Conservation (phyloP, 2,329 filamentous ascomycete species). For the Dactylella cylindrospora region DNA sequence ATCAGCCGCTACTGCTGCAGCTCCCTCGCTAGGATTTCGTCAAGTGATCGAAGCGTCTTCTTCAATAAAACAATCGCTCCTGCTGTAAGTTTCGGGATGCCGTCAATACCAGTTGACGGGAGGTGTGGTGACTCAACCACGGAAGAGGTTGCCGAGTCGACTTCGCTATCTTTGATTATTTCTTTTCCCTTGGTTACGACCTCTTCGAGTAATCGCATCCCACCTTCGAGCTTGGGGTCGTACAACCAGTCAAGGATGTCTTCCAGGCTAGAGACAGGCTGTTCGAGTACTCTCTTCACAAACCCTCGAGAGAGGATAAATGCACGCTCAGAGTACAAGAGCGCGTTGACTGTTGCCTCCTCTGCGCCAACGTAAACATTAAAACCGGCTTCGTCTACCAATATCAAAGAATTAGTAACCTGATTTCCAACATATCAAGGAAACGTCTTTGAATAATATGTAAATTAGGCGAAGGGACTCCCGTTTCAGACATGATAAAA, state of each 20-base stretch:
- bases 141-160: constrained; percentile 35
- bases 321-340: constrained; percentile 59
- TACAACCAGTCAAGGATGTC: constrained; percentile 61
- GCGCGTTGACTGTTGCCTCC: constrained; percentile 55
- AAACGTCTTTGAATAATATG: not conserved
- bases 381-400: constrained; percentile 62
- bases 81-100: constrained; percentile 55
- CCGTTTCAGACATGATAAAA: constrained; percentile 39
- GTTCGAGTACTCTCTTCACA: constrained; percentile 56
- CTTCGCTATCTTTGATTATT: constrained; percentile 53
- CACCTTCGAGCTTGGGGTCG: constrained; percentile 48
- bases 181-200: constrained; percentile 54
- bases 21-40: constrained; percentile 9
- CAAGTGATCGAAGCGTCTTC: constrained; percentile 46
- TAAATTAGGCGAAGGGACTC: not conserved
- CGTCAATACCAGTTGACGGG: constrained; percentile 52
- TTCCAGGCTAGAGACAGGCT: constrained; percentile 55
- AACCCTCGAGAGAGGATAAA: constrained; percentile 59
- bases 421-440: not conserved
- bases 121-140: constrained; percentile 12
- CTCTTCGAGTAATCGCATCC: constrained; percentile 54
- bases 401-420: constrained; percentile 3
- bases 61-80: constrained; percentile 56
- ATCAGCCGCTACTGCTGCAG: too few relatives aligned
- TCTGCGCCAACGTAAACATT: constrained; percentile 57